Evolutionary conservation across 129 eudicot species (phyloP).

Genomic region (Kitagawia praeruptora): DNA sequence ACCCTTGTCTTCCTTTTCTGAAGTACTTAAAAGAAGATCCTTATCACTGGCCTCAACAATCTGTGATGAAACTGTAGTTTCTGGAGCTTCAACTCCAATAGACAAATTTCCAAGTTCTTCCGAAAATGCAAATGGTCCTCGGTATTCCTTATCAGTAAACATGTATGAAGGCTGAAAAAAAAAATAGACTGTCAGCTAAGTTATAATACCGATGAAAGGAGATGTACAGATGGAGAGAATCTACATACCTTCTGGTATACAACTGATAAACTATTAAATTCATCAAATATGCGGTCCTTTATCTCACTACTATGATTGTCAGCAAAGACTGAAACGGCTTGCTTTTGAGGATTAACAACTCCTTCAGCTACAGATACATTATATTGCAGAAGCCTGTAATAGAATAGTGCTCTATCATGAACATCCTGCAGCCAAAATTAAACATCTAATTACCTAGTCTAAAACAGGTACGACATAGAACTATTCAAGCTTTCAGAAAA

Average conservation of each 20-base stretch:
- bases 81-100: slow-evolving; percentile 42
- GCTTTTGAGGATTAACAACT: slow-evolving; percentile 89
- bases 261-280: slow-evolving; percentile 85
- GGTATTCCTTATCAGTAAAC: slow-evolving; percentile 96
- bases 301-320: slow-evolving; percentile 89
- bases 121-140: slow-evolving; percentile 87
- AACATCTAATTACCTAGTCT: neutral
- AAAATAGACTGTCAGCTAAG: neutral
- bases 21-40: slow-evolving; percentile 64
- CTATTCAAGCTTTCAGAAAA: neutral
- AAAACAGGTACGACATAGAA: neutral
- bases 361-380: slow-evolving; percentile 64
- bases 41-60: slow-evolving; percentile 68
- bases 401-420: slow-evolving; percentile 88
- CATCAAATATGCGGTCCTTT: slow-evolving; percentile 93
- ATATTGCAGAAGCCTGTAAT: slow-evolving; percentile 83
- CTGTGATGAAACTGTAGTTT: slow-evolving; percentile 39
- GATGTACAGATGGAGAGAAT: neutral
- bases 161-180: slow-evolving; percentile 87
- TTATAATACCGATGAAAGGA: neutral
- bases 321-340: slow-evolving; percentile 97
- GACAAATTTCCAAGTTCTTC: slow-evolving; percentile 76
- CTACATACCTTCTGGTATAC: slow-evolving; percentile 83
- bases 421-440: slow-evolving; percentile 67
- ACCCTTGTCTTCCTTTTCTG: slow-evolving; percentile 69